Evolutionary conservation across 2,329 filamentous ascomycete species (phyloP).

Genomic region (Cercospora sp.): DNA sequence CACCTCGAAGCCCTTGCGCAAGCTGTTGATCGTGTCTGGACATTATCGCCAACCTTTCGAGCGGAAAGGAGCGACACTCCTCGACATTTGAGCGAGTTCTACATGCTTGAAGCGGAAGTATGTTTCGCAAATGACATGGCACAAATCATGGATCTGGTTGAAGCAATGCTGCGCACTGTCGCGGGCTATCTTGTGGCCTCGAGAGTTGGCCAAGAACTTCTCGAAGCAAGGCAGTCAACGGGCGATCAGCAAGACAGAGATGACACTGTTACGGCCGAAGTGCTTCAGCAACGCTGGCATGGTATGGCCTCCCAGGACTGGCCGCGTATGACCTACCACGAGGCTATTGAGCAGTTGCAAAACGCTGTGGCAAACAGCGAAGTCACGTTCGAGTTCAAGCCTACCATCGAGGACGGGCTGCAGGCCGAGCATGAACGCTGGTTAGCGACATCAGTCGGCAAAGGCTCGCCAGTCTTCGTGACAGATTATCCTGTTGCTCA

Average conservation of each 20-base stretch:
- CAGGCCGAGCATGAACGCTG: slow-evolving; percentile 93
- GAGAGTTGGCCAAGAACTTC: slow-evolving; percentile 56
- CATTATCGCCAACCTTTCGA: slow-evolving; percentile 87
- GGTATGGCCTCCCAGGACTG: slow-evolving; percentile 71
- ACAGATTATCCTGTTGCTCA: slow-evolving; percentile 86
- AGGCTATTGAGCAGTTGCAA: slow-evolving; percentile 70
- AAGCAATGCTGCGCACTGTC: slow-evolving; percentile 69
- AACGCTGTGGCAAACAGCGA: slow-evolving; percentile 45
- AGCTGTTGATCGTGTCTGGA: slow-evolving; percentile 87
- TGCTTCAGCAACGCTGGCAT: slow-evolving; percentile 69
- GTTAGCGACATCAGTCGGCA: slow-evolving; percentile 68
- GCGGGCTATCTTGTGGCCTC: slow-evolving; percentile 54
- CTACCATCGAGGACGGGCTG: slow-evolving; percentile 71
- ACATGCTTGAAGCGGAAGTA: slow-evolving; percentile 94
- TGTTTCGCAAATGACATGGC: slow-evolving; percentile 72
- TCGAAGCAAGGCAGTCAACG: slow-evolving; percentile 36
- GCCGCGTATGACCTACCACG: slow-evolving; percentile 79
- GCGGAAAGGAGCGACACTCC: slow-evolving; percentile 92
- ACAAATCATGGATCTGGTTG: slow-evolving; percentile 74
- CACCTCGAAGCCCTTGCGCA: slow-evolving; percentile 91
- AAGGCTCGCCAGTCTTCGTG: slow-evolving; percentile 75
- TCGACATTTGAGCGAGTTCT: slow-evolving; percentile 93
- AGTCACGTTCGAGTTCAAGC: slow-evolving; percentile 64
- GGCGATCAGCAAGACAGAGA: slow-evolving; percentile 38
- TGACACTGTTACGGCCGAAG: slow-evolving; percentile 46